Percentiles rank a stretch among this genome's conserved stretches.
Conservation (phyloP, 345 rosid genomes). For the Pugionium cornutum region DNA sequence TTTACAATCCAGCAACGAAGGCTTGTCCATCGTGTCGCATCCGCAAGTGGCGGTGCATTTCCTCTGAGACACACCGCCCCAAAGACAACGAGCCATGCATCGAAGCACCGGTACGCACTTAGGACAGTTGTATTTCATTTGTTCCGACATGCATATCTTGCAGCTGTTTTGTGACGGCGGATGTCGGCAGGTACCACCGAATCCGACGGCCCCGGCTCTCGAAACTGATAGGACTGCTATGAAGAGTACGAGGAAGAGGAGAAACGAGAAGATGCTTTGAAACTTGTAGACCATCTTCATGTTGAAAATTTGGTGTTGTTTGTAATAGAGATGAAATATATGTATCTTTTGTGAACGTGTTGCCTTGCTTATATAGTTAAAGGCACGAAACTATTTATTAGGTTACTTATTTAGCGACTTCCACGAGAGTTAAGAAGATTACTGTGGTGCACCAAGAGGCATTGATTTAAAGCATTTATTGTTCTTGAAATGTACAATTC, state of each 20-base stretch:
- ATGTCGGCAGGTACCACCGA: conserved; percentile 22
- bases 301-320: conserved; percentile 10
- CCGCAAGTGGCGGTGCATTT: conserved; percentile 54
- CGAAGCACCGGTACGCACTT: conserved; percentile 56
- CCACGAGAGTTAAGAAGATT: conserved; percentile 26
- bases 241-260: conserved; percentile 25
- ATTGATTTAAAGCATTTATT: conserved; percentile 36
- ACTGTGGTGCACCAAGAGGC: conserved; percentile 29
- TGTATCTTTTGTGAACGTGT: conserved; percentile 9
- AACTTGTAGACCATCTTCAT: conserved; percentile 34
- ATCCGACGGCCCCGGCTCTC: neutral
- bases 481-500: conserved; percentile 41
- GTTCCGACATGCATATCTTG: conserved; percentile 53
- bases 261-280: conserved; percentile 30
- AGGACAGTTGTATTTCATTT: conserved; percentile 57
- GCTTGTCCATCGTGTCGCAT: conserved; percentile 46
- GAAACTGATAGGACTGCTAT: conserved; percentile 12
- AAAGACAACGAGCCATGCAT: conserved; percentile 83
- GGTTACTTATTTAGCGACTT: conserved; percentile 22
- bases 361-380: conserved; percentile 17
- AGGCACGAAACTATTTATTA: conserved; percentile 2
- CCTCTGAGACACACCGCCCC: conserved; percentile 56
- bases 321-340: conserved; percentile 12
- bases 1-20: conserved; percentile 59
- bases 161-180: conserved; percentile 46